These are phyloP conservation scores for Boletus sp. DNA, from an alignment of 768 basidiomycete species.

Conservation along the genomic window DNA sequence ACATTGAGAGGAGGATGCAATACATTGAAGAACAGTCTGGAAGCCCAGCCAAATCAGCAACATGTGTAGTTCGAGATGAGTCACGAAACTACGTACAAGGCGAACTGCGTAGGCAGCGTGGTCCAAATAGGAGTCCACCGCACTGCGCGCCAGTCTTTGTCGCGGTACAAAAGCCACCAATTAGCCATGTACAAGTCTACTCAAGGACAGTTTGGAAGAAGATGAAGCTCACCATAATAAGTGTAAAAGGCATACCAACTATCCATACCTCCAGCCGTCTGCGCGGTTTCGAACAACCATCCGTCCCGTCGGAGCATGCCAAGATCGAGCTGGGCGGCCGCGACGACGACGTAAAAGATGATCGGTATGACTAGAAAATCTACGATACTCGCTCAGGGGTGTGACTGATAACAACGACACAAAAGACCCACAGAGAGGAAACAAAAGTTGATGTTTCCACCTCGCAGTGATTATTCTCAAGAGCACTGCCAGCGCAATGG, in stretches of 20 bases:
- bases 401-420: not conserved
- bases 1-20: conserved; percentile 86
- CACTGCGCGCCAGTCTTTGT: conserved; percentile 57
- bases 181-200: not conserved
- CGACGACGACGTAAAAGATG: conserved; percentile 80
- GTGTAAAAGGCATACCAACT: conserved; percentile 86
- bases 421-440: conserved; percentile 70
- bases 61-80: not conserved
- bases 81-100: conserved; percentile 54
- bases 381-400: conserved; percentile 22
- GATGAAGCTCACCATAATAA: conserved; percentile 57
- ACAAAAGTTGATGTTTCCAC: conserved; percentile 85
- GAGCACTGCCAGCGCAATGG: conserved; percentile 70
- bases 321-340: conserved; percentile 59
- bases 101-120: conserved; percentile 92
- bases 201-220: not conserved
- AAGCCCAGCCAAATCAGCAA: conserved; percentile 25
- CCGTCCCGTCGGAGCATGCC: conserved; percentile 56
- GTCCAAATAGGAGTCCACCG: conserved; percentile 66
- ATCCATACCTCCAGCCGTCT: conserved; percentile 31
- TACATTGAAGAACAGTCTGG: conserved; percentile 78
- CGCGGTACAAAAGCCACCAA: not conserved
- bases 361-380: conserved; percentile 80
- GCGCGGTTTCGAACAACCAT: conserved; percentile 77
- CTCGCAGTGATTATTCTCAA: conserved; percentile 76